phyloP scores from a whole-genome alignment of 1,284 basidiomycete genomes.

The Inonotus hispidus region DNA sequence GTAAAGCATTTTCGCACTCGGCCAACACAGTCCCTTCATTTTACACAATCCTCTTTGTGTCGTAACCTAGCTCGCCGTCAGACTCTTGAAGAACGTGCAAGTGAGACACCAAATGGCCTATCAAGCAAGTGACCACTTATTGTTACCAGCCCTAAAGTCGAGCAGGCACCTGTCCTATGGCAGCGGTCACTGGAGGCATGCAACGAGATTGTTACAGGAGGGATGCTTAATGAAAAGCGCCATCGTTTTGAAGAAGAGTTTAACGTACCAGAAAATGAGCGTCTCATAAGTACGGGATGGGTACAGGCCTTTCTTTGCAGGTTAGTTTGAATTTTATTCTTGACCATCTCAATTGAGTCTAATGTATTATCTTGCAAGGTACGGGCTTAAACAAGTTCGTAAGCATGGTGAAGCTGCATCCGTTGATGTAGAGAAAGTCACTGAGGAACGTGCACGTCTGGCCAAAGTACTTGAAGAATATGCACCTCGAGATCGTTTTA shows the following conservation, averaged over 20 bases:
- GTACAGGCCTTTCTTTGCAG: conserved; percentile 24
- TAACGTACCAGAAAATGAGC: conserved; percentile 27
- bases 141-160: conserved; percentile 29
- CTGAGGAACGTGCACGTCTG: conserved; percentile 21
- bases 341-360: neutral
- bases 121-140: conserved; percentile 23
- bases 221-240: conserved; percentile 29
- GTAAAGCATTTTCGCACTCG: neutral
- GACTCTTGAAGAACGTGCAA: neutral
- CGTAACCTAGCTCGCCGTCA: neutral
- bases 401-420: conserved; percentile 36
- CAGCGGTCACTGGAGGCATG: conserved; percentile 27
- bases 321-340: conserved; percentile 12
- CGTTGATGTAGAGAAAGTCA: conserved; percentile 27
- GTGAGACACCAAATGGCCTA: conserved; percentile 7
- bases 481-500: conserved; percentile 26
- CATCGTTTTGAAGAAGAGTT: conserved; percentile 26
- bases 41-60: neutral
- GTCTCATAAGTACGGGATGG: conserved; percentile 28
- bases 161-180: conserved; percentile 30
- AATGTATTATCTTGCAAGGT: conserved; percentile 3
- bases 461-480: conserved; percentile 24
- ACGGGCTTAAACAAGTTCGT: conserved; percentile 25
- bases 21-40: neutral
- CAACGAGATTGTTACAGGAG: conserved; percentile 24